Base-by-base conservation (phyloP, 441 rosid genomes). In the Codiaeum variegatum region DNA sequence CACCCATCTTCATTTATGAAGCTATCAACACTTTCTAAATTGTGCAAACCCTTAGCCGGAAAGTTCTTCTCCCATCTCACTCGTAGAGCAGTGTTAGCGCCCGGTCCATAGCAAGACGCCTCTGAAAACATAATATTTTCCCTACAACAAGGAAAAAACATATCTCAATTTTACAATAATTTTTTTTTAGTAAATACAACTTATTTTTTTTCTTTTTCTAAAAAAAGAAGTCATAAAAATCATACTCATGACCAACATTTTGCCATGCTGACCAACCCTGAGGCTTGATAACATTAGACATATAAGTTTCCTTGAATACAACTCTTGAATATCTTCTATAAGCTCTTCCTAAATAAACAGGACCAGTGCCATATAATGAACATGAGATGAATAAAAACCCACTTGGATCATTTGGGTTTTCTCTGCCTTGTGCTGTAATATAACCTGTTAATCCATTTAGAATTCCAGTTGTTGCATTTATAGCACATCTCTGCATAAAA, bases 191-290 rank as follows among this genome's bases (percentile, higher is more conserved):
- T 58, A 6, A 58, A 58, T 11, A 58, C n/a, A n/a, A n/a, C n/a
- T n/a, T n/a, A n/a, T n/a, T n/a, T n/a, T n/a, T n/a, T 7, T 21
- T 19, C 6, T n/a, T 4, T 24, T 6, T n/a, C 10, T 40, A 13
- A 19, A 42, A 18, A 4, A 1, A 15, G 5, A 9, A 51, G 12
- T 13, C 3, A 47, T 8, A 23, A 19, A 62, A 55, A 51, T 4
- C 87, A 81, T 76, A 86, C 92, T 87, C 88, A 34, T 80, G 70
- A 10, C 86, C 85, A 16, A 6, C 38, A 19, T 38, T 75, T 1
- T 58, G 16, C 90, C 91, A 85, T 38, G 91, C 6, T 31, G 10
- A 0, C 92, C 94, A 91, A 24, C 91, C 92, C 21, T 52, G 0
- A 56, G 89, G 89, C 21, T 52, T 1, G 0, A 86, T 77, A 56